Percentiles rank a stretch among this genome's conserved stretches.
These are phyloP conservation scores for Xerocomellus intermedius DNA, from an alignment of 768 basidiomycete genomes.

Conservation along the genomic window DNA sequence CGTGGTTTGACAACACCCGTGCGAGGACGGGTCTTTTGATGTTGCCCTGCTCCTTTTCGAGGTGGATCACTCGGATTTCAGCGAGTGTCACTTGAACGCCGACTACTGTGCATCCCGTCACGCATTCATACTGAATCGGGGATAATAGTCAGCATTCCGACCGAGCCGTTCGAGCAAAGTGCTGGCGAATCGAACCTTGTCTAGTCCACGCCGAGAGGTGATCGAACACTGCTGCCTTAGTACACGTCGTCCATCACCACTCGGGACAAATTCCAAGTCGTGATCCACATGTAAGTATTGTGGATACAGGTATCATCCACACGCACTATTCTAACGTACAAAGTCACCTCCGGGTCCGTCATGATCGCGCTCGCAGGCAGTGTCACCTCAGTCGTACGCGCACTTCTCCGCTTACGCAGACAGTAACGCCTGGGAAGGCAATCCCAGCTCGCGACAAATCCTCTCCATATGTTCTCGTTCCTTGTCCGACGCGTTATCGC, in stretches of 20 bases:
- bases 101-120: too few relatives aligned
- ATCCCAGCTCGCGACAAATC: conserved; percentile 29
- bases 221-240: background rate
- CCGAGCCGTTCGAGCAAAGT: too few relatives aligned
- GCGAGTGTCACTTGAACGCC: too few relatives aligned
- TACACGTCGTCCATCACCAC: background rate
- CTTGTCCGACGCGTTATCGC: conserved; percentile 27
- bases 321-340: background rate
- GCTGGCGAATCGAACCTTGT: too few relatives aligned
- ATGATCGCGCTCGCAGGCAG: background rate
- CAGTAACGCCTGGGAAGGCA: conserved; percentile 26
- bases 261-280: background rate
- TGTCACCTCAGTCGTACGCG: background rate
- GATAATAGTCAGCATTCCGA: too few relatives aligned
- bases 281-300: background rate
- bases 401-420: conserved; percentile 5
- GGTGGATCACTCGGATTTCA: too few relatives aligned
- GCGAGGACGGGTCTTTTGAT: too few relatives aligned
- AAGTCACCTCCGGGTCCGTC: background rate
- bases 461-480: conserved; percentile 27
- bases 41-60: too few relatives aligned
- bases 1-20: too few relatives aligned
- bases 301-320: too few relatives aligned
- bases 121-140: too few relatives aligned
- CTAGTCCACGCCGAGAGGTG: too few relatives aligned